Conservation (phyloP, 202 grass and related monocot genomes). For the Schoenoplectus triqueter region DNA sequence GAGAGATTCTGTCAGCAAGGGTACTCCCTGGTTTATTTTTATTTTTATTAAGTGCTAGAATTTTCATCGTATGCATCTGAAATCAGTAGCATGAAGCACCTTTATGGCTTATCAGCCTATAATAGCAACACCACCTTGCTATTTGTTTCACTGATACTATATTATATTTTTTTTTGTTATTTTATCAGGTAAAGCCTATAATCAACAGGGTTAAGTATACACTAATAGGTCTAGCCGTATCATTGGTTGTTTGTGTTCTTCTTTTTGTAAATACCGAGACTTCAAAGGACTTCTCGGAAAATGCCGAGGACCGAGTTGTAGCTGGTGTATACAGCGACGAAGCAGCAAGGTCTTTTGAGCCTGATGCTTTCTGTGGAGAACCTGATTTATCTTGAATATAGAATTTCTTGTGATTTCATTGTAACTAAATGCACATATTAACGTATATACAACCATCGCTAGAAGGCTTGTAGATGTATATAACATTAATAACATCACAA, state of each 20-base stretch:
- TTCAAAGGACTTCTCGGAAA: constrained; percentile 47
- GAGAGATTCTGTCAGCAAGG: background rate
- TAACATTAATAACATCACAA: constrained; percentile 17
- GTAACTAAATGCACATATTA: constrained; percentile 12
- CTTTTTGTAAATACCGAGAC: constrained; percentile 67
- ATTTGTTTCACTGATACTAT: background rate
- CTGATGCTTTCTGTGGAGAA: constrained; percentile 86
- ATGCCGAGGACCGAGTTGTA: constrained; percentile 49
- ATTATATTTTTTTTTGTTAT: background rate
- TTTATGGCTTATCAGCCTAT: constrained; percentile 8
- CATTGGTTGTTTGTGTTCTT: constrained; percentile 71
- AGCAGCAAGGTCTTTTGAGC: constrained; percentile 82
- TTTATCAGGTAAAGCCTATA: constrained; percentile 81
- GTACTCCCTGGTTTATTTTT: background rate
- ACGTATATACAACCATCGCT: constrained; percentile 2
- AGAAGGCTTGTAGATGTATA: constrained; percentile 26
- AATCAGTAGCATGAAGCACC: background rate
- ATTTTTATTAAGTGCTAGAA: background rate
- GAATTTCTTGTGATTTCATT: background rate
- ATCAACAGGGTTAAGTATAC: constrained; percentile 90
- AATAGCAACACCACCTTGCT: background rate
- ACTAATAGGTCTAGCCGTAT: constrained; percentile 72
- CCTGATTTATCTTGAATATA: constrained; percentile 59
- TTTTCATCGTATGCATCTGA: background rate
- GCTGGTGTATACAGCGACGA: constrained; percentile 64